Conservation (phyloP, 2,329 filamentous ascomycete species). For the Incumbomyces lentus region DNA sequence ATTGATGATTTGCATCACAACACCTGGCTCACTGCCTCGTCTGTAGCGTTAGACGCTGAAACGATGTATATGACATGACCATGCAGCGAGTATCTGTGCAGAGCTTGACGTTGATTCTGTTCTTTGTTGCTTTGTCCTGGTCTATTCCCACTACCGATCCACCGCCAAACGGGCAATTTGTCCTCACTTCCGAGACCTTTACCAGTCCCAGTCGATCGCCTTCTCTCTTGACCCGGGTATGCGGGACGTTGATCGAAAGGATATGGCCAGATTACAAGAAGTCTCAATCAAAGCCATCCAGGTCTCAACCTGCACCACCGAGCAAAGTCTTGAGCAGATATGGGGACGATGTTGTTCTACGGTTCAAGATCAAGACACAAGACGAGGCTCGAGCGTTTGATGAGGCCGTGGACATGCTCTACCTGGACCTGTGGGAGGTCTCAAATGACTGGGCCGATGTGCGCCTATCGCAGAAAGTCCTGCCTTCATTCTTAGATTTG, state of each 20-base stretch:
- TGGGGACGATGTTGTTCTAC: conserved; percentile 72
- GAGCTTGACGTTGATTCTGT: background rate
- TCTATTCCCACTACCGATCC: background rate
- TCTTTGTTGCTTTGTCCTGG: background rate
- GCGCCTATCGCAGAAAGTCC: conserved; percentile 61
- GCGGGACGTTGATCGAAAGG: conserved; percentile 1
- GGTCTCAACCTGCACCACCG: background rate
- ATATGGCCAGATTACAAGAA: conserved; percentile 7
- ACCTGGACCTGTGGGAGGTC: conserved; percentile 86
- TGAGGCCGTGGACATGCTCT: conserved; percentile 62
- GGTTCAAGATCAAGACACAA: conserved; percentile 65
- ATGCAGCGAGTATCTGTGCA: background rate
- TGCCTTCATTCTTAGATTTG: conserved; percentile 64
- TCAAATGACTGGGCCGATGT: conserved; percentile 76
- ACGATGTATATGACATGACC: background rate
- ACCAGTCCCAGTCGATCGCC: background rate
- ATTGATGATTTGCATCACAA: no score
- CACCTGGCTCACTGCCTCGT: no score
- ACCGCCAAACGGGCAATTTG: background rate
- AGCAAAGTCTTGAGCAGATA: conserved; percentile 39
- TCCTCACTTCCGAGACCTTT: background rate
- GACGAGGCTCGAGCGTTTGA: conserved; percentile 61
- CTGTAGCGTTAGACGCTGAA: no score
- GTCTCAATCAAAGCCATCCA: background rate
- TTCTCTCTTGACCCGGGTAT: conserved; percentile 1